Evolutionary conservation across 306 rosid genomes (phyloP).

Genomic region (Vicia faba): DNA sequence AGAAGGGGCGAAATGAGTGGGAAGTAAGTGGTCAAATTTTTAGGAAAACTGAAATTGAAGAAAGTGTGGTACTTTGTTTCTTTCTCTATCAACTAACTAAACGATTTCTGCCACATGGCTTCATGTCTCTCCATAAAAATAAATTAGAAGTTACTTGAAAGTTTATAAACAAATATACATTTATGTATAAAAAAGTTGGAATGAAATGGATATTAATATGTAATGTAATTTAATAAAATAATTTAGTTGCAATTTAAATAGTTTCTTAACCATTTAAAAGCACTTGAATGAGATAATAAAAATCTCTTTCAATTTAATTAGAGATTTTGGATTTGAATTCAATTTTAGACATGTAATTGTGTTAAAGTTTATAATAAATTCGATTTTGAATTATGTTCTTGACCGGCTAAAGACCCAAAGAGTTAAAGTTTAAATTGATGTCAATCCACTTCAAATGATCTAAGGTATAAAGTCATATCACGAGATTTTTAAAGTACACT

Average conservation of each 20-base stretch:
- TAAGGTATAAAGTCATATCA: too few relatives aligned
- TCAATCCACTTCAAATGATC: too few relatives aligned
- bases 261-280: neutral
- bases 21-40: slow-evolving; percentile 51
- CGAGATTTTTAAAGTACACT: too few relatives aligned
- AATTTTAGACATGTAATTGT: neutral
- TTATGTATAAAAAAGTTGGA: too few relatives aligned
- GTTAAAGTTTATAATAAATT: neutral
- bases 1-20: slow-evolving; percentile 62
- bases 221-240: too few relatives aligned
- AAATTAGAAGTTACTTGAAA: neutral
- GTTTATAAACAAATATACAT: too few relatives aligned
- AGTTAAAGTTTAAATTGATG: too few relatives aligned
- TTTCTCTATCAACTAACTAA: slow-evolving; percentile 33
- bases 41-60: slow-evolving; percentile 6
- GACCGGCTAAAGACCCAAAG: too few relatives aligned
- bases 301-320: too few relatives aligned
- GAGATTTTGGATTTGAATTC: too few relatives aligned
- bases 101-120: slow-evolving; percentile 34
- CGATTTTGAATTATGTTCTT: neutral
- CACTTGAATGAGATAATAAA: too few relatives aligned
- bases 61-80: slow-evolving; percentile 22
- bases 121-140: slow-evolving; percentile 23
- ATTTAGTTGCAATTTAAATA: neutral
- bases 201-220: too few relatives aligned